These are phyloP conservation scores for Cynanchum wilfordii DNA, from an alignment of 257 asterid species.

Conservation along the genomic window DNA sequence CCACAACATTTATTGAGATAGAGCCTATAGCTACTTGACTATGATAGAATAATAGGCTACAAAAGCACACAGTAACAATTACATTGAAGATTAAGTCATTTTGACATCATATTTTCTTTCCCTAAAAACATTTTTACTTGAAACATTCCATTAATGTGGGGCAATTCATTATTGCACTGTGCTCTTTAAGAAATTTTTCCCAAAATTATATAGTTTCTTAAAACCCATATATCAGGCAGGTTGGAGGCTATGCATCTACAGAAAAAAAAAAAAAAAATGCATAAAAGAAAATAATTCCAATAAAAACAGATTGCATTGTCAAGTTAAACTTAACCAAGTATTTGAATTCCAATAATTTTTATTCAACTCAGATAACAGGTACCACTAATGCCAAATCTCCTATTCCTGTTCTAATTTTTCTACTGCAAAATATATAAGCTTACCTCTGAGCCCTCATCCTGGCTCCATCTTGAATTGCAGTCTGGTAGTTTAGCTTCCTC, in stretches of 20 bases:
- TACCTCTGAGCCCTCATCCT: constrained; percentile 94
- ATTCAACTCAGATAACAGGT: neutral
- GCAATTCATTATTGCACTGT: neutral
- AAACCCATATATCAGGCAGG: neutral
- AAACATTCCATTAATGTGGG: neutral
- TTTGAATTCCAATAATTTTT: neutral
- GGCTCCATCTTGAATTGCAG: constrained; percentile 93
- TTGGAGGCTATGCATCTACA: neutral
- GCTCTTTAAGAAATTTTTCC: neutral
- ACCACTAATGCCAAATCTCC: neutral
- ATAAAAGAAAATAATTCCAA: neutral
- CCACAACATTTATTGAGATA: neutral
- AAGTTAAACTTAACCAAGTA: neutral
- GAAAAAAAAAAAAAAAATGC: neutral
- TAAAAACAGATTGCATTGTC: neutral
- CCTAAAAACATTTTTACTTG: neutral
- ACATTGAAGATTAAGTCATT: neutral
- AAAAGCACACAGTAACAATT: neutral
- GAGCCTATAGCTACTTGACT: neutral
- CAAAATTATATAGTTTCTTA: neutral
- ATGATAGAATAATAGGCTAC: neutral
- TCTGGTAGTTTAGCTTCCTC: constrained; percentile 74
- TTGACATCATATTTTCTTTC: neutral
- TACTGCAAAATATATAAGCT: neutral
- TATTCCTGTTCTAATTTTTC: neutral